Percentiles rank a stretch among this genome's conserved stretches.
Conservation (phyloP, 805 yeast species). For the Candida glaebosa region DNA sequence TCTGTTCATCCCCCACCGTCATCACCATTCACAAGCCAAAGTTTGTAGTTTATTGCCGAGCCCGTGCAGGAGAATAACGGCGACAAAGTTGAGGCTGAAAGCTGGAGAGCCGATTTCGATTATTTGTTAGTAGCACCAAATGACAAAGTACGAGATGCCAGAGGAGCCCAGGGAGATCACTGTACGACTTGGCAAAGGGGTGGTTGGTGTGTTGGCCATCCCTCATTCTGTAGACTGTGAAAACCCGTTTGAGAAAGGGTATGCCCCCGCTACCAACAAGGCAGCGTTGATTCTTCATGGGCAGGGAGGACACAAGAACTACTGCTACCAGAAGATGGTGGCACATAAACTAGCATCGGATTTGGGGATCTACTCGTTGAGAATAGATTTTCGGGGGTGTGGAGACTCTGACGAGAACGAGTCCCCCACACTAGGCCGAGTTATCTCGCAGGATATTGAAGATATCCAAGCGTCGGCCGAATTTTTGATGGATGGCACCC, state of each 20-base stretch:
- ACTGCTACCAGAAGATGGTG: slow-evolving; percentile 64
- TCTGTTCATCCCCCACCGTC: not conserved
- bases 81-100: not conserved
- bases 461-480: slow-evolving; percentile 52
- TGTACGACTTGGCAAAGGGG: slow-evolving; percentile 32
- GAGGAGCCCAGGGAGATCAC: slow-evolving; percentile 31
- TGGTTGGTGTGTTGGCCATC: slow-evolving; percentile 35
- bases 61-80: not conserved
- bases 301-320: slow-evolving; percentile 78
- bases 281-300: slow-evolving; percentile 76
- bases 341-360: slow-evolving; percentile 58
- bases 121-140: not conserved
- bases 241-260: slow-evolving; percentile 20
- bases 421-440: slow-evolving; percentile 46
- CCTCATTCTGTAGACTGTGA: slow-evolving; percentile 30
- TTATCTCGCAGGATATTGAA: slow-evolving; percentile 58
- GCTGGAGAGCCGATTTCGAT: not conserved
- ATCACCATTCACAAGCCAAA: not conserved
- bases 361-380: slow-evolving; percentile 59
- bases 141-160: not conserved
- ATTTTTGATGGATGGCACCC: slow-evolving; percentile 22
- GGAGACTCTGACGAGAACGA: slow-evolving; percentile 66
- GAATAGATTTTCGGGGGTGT: slow-evolving; percentile 85
- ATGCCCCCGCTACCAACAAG: slow-evolving; percentile 42
- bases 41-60: not conserved